Evolutionary conservation across 2,329 filamentous ascomycete genomes (phyloP), one percentile per base, ranked within the genome.

Genomic region (Paraphaeosphaeria minitans): DNA sequence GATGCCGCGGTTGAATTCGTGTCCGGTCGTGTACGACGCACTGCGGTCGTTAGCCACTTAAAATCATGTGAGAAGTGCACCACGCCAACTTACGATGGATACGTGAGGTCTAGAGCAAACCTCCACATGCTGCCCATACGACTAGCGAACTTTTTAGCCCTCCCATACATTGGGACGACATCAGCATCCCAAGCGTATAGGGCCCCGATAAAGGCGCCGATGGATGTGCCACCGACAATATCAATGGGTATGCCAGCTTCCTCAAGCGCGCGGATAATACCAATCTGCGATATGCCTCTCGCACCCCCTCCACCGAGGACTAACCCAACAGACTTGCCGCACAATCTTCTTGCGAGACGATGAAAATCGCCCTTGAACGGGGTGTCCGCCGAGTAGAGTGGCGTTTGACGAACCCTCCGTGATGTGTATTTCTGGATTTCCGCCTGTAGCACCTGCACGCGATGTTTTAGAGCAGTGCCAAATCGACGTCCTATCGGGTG

Each of bases 81-180:
- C 5, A 19, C 2, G 4, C n/a, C n/a, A n/a, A 43, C 77, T 71
- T 74, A 79, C 77, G 94, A 95, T 0, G 95, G 95, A 75, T 99
- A 99, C 0, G 95, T 99, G 68, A 99, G 78, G 73, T 99, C 95
- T 2, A 99, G 82, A 0, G 93, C 93, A 75, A 99, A 97, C n/a
- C 95, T 88, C 95, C 95, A 99, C 79, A 98, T 92, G 77, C 94
- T 98, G 46, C 92, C 92, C 96, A 99, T 99, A n/a, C 96, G 90
- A 4, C 95, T 93, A 0, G 95, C 87, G 75, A 99, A 99, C 75
- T 97, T 97, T 84, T 99, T 99, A 14, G 93, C 93, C 47, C 96
- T 86, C 0, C 95, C 95, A 70, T 96, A 97, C 85, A 98, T 97
- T 13, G 95, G 95, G 4, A 99, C 94, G 0, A 97, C 89, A 72